A percentile compares a stretch with the other conserved stretches of the same genome.
phyloP scores from a whole-genome alignment of 2,329 filamentous ascomycete species.

The Botrytis paeoniae region DNA sequence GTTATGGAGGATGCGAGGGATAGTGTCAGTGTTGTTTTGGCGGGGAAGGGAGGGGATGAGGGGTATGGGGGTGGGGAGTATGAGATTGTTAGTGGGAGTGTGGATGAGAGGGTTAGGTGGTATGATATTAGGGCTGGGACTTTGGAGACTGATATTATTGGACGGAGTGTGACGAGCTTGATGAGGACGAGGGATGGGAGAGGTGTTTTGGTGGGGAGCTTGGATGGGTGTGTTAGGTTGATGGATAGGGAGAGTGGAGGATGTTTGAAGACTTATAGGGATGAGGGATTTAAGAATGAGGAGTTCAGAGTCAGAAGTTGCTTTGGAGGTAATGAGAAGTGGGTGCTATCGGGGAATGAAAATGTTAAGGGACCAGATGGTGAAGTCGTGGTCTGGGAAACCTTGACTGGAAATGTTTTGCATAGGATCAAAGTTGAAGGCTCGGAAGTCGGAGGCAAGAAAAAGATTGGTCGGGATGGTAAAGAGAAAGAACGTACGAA shows the following conservation, averaged over 20 bases:
- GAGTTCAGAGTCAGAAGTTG: slow-evolving; percentile 39
- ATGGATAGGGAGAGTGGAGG: slow-evolving; percentile 76
- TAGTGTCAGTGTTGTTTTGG: slow-evolving; percentile 48
- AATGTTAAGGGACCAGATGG: slow-evolving; percentile 30
- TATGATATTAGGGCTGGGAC: slow-evolving; percentile 82
- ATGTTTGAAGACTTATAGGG: slow-evolving; percentile 69
- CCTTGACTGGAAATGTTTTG: slow-evolving; percentile 67
- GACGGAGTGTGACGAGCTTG: slow-evolving; percentile 72
- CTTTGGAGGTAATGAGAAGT: slow-evolving; percentile 72
- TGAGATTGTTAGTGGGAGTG: slow-evolving; percentile 71
- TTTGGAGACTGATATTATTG: slow-evolving; percentile 67
- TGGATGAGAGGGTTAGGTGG: slow-evolving; percentile 76
- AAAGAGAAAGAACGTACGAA: slow-evolving; percentile 58
- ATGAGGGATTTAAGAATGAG: slow-evolving; percentile 44
- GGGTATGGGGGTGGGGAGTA: slow-evolving; percentile 65
- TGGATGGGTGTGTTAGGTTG: slow-evolving; percentile 75
- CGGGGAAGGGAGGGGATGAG: slow-evolving; percentile 53
- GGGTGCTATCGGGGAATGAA: slow-evolving; percentile 80
- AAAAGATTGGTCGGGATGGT: slow-evolving; percentile 56
- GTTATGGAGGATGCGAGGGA: slow-evolving; percentile 71
- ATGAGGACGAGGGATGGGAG: slow-evolving; percentile 68
- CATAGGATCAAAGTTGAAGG: slow-evolving; percentile 54
- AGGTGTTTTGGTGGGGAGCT: slow-evolving; percentile 67
- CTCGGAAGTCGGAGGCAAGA: slow-evolving; percentile 41
- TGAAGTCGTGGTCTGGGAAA: slow-evolving; percentile 72